A percentile compares a stretch with the other conserved stretches of the same genome.
phyloP scores from a whole-genome alignment of 176 grass and related monocot species.

The Elaeis guineensis region DNA sequence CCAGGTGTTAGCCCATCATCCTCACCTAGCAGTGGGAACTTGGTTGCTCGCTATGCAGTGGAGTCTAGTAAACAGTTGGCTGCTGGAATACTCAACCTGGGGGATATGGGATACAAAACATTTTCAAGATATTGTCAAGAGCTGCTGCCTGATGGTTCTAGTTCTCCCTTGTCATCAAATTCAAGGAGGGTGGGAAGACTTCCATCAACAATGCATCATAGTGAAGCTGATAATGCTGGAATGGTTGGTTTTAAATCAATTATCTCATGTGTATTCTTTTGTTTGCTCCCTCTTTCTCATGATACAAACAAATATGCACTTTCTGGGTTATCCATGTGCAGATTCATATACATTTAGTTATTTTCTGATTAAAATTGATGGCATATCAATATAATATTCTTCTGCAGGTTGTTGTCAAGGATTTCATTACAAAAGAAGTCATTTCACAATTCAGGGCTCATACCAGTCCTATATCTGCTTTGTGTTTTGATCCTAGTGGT shows the following conservation, averaged over 20 bases:
- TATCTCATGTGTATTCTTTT: neutral
- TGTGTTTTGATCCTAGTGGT: constrained; percentile 95
- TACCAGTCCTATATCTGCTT: constrained; percentile 93
- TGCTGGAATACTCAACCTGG: constrained; percentile 88
- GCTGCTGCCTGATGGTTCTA: constrained; percentile 87
- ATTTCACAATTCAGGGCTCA: constrained; percentile 97
- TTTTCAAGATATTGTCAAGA: constrained; percentile 91
- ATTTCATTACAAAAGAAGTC: constrained; percentile 72
- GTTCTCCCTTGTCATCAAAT: constrained; percentile 70
- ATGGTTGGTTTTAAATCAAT: constrained; percentile 48
- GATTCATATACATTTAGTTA: no score
- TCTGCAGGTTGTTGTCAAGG: constrained; percentile 92
- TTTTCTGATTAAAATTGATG: constrained; percentile 10
- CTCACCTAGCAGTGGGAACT: constrained; percentile 81
- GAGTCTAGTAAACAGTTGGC: constrained; percentile 96
- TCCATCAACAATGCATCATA: constrained; percentile 58
- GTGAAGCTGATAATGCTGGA: constrained; percentile 92
- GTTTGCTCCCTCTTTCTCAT: constrained; percentile 1
- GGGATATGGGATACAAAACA: constrained; percentile 96
- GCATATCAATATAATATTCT: neutral
- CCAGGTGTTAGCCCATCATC: constrained; percentile 98
- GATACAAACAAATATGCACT: no score
- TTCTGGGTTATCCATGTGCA: no score
- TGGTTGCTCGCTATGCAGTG: constrained; percentile 99
- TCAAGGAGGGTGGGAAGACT: constrained; percentile 73